phyloP scores from a whole-genome alignment of 2,329 filamentous ascomycete genomes.

The Zasmidium cellare region DNA sequence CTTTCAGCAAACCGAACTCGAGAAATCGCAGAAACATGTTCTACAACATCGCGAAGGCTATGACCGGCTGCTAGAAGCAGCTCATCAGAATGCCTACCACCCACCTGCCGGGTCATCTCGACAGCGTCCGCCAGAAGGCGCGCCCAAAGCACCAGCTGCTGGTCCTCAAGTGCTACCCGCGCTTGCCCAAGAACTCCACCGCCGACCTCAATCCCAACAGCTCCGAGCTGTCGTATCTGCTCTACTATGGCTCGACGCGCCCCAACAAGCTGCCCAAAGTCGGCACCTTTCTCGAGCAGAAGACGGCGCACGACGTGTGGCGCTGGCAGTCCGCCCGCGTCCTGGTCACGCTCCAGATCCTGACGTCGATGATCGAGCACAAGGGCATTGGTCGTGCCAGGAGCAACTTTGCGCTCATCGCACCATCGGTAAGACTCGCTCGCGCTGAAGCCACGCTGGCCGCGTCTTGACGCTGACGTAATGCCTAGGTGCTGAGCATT shows the following conservation, averaged over 20 bases:
- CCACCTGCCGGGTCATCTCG: constrained; percentile 28
- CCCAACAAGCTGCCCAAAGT: constrained; percentile 96
- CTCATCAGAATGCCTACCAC: constrained; percentile 24
- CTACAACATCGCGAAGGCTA: neutral
- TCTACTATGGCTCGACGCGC: constrained; percentile 94
- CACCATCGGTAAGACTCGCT: constrained; percentile 45
- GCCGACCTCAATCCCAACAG: constrained; percentile 94
- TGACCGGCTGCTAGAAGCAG: constrained; percentile 3
- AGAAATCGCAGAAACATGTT: neutral
- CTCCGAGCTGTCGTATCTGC: constrained; percentile 92
- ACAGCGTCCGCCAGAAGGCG: constrained; percentile 52
- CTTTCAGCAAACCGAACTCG: too few relatives aligned
- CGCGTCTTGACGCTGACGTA: constrained; percentile 4
- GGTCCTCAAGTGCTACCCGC: constrained; percentile 93
- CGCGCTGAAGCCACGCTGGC: neutral
- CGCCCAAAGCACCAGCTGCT: constrained; percentile 97
- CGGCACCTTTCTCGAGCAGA: constrained; percentile 89
- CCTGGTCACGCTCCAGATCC: constrained; percentile 90
- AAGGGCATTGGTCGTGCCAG: constrained; percentile 57
- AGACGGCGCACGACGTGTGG: constrained; percentile 88
- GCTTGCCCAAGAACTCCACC: constrained; percentile 78
- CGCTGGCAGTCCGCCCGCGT: constrained; percentile 80
- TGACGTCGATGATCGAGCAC: constrained; percentile 89
- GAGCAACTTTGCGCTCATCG: constrained; percentile 87
- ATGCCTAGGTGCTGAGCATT: constrained; percentile 72